phyloP scores from a whole-genome alignment of 768 basidiomycete genomes.

The Russula sp. region DNA sequence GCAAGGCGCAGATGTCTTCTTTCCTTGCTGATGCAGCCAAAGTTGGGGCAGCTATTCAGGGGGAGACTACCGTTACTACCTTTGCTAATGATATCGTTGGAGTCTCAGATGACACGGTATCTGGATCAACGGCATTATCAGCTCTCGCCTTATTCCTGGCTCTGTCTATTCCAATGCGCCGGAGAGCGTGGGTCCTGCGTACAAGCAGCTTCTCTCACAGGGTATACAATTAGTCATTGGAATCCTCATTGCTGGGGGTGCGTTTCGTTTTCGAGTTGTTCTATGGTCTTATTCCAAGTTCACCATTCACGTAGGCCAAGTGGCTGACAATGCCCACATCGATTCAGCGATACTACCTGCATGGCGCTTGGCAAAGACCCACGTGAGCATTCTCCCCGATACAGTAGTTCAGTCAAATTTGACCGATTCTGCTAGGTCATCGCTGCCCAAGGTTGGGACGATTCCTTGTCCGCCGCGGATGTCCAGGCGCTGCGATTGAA shows the following conservation, averaged over 20 bases:
- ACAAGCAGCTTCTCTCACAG: conserved; percentile 15
- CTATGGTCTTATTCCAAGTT: not conserved
- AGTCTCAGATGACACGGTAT: conserved; percentile 14
- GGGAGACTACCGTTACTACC: conserved; percentile 14
- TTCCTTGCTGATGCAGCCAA: conserved; percentile 22
- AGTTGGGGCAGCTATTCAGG: conserved; percentile 27
- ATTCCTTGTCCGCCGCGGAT: conserved; percentile 14
- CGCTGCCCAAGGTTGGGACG: conserved; percentile 1
- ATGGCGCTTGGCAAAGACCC: conserved; percentile 43
- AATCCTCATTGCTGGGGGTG: conserved; percentile 20
- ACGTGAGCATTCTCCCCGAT: conserved; percentile 33
- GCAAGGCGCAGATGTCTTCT: conserved; percentile 21
- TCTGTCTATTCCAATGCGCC: conserved; percentile 9
- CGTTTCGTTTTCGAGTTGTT: not conserved
- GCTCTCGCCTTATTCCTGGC: conserved; percentile 26
- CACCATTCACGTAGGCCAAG: conserved; percentile 33
- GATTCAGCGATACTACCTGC: conserved; percentile 38
- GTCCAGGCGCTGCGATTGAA: conserved; percentile 30
- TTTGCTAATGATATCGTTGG: conserved; percentile 16
- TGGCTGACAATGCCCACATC: conserved; percentile 38
- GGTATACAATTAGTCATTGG: conserved; percentile 13
- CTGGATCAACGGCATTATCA: conserved; percentile 17
- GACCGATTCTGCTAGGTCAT: conserved; percentile 7
- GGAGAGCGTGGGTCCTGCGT: conserved; percentile 19
- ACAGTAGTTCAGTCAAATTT: not conserved